Evolutionary conservation across 1,284 basidiomycete genomes (phyloP).

Genomic region (Malassezia restricta): DNA sequence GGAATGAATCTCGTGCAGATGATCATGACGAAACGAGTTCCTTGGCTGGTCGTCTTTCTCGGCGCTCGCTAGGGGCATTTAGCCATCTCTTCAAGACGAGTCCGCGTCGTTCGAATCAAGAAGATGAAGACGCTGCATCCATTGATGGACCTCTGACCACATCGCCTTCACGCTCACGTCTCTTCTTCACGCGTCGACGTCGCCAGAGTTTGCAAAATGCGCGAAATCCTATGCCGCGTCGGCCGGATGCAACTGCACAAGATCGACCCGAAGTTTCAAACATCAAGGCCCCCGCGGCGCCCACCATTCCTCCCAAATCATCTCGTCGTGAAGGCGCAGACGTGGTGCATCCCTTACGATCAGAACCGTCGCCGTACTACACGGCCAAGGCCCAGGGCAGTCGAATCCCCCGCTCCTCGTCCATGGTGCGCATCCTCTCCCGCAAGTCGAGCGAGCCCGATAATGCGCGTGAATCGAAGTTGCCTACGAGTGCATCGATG

Average conservation of each 20-base stretch:
- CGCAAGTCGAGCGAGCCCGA: constrained; percentile 1
- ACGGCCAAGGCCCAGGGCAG: constrained; percentile 15
- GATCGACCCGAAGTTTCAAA: not conserved
- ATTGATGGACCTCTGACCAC: not conserved
- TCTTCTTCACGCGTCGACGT: constrained; percentile 8
- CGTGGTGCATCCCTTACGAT: not conserved
- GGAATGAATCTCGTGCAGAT: not conserved
- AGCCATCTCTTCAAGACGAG: constrained; percentile 12
- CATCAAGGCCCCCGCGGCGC: not conserved
- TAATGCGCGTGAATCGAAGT: not conserved
- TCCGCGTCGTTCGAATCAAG: constrained; percentile 4
- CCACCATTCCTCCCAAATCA: not conserved
- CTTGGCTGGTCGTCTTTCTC: constrained; percentile 14
- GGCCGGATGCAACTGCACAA: not conserved
- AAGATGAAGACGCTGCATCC: not conserved
- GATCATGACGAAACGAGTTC: constrained; percentile 8
- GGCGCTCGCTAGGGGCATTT: constrained; percentile 12
- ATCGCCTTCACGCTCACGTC: constrained; percentile 5
- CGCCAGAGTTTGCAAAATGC: constrained; percentile 8
- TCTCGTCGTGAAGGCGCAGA: not conserved
- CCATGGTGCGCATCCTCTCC: constrained; percentile 13
- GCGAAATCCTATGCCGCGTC: not conserved
- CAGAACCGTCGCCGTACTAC: constrained; percentile 13
- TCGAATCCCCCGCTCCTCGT: constrained; percentile 13
- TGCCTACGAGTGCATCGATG: constrained; percentile 14